Evolutionary conservation across 2,329 filamentous ascomycete species (phyloP).

Genomic region (Gnomoniopsis sp.): DNA sequence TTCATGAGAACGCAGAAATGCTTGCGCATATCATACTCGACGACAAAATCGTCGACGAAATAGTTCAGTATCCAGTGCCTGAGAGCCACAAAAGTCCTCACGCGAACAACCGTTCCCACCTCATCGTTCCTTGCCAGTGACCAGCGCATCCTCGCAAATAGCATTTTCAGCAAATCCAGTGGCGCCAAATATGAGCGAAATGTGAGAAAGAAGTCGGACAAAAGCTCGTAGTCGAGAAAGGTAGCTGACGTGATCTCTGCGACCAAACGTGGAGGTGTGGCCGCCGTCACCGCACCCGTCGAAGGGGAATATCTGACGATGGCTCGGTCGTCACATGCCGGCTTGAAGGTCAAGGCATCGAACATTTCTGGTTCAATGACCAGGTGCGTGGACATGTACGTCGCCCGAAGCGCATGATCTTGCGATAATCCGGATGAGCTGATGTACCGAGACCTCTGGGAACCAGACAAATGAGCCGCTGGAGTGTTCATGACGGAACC

Average conservation of each 20-base stretch:
- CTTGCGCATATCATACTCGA: slow-evolving; percentile 68
- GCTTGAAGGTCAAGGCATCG: slow-evolving; percentile 74
- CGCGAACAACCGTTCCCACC: slow-evolving; percentile 87
- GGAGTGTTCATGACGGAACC: slow-evolving; percentile 36
- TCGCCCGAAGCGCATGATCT: slow-evolving; percentile 35
- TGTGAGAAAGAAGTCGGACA: slow-evolving; percentile 97
- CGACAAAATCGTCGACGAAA: slow-evolving; percentile 89
- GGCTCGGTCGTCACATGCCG: slow-evolving; percentile 70
- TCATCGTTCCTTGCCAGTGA: slow-evolving; percentile 77
- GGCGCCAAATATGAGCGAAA: slow-evolving; percentile 83
- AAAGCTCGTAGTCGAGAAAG: slow-evolving; percentile 93
- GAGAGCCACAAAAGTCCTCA: slow-evolving; percentile 90
- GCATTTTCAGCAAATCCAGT: slow-evolving; percentile 72
- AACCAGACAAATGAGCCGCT: slow-evolving; percentile 26
- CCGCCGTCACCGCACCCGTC: slow-evolving; percentile 76
- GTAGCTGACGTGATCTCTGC: slow-evolving; percentile 95
- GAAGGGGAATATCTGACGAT: slow-evolving; percentile 77
- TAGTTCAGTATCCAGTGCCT: slow-evolving; percentile 98
- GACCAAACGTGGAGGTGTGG: slow-evolving; percentile 85
- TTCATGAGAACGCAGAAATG: slow-evolving; percentile 83
- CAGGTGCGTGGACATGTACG: slow-evolving; percentile 46
- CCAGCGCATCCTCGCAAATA: slow-evolving; percentile 84
- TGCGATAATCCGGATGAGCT: slow-evolving; percentile 39
- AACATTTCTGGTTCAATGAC: slow-evolving; percentile 74
- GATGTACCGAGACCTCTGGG: slow-evolving; percentile 28